phyloP scores from a whole-genome alignment of 2,329 filamentous ascomycete species.

The Penicillium sp. region DNA sequence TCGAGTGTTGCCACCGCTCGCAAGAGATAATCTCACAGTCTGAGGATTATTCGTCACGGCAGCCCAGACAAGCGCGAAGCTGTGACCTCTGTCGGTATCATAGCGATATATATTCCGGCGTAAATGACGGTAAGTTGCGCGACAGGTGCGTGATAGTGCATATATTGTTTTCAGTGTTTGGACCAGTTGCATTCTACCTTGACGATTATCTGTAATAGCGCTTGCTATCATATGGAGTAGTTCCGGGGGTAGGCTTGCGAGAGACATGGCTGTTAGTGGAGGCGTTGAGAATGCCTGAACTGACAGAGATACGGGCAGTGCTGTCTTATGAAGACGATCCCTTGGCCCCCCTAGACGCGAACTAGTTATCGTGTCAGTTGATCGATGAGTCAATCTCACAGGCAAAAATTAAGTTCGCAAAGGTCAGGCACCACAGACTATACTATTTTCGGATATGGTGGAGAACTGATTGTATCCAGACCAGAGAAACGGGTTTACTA shows the following conservation, averaged over 20 bases:
- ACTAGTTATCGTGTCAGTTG: neutral
- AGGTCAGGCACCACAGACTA: too few relatives aligned
- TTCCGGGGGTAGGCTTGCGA: neutral
- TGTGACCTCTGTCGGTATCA: neutral
- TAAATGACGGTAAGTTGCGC: neutral
- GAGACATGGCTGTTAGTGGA: neutral
- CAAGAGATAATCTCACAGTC: neutral
- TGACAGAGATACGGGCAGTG: neutral
- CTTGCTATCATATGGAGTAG: neutral
- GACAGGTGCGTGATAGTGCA: neutral
- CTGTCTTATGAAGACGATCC: neutral
- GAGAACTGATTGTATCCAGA: too few relatives aligned
- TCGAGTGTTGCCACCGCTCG: neutral
- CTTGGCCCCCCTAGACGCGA: too few relatives aligned
- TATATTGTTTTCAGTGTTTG: neutral
- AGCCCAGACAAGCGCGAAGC: neutral
- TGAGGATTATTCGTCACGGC: neutral
- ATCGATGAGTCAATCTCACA: conserved; percentile 2
- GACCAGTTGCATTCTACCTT: neutral
- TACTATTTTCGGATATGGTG: too few relatives aligned
- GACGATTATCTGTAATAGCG: neutral
- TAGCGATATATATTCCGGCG: neutral
- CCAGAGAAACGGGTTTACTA: too few relatives aligned
- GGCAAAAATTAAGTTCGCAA: neutral
- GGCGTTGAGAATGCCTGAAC: neutral